These are phyloP conservation scores for Helminthosporium solani DNA, from an alignment of 2,329 filamentous ascomycete genomes.

Conservation along the genomic window DNA sequence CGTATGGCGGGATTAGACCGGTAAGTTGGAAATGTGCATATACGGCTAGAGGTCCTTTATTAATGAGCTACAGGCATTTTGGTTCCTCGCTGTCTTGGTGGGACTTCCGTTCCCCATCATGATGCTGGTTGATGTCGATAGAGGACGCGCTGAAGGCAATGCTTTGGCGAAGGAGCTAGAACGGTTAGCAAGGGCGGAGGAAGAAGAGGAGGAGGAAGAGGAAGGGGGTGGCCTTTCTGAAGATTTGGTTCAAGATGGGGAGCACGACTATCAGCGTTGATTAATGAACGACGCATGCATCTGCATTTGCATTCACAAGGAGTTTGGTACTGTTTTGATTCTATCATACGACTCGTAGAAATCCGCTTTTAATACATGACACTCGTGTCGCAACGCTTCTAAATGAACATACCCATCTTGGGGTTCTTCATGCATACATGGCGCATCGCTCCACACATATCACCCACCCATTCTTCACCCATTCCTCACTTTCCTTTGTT, in stretches of 20 bases:
- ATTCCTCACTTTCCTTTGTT: neutral
- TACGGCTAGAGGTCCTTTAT: neutral
- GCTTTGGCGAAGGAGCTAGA: conserved; percentile 44
- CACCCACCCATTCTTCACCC: neutral
- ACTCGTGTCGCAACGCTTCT: too few species aligned
- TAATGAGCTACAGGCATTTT: conserved; percentile 63
- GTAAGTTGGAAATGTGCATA: conserved; percentile 25
- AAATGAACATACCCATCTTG: neutral
- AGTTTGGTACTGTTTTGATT: conserved; percentile 8
- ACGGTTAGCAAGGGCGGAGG: conserved; percentile 16
- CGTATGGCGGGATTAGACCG: conserved; percentile 51
- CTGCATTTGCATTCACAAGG: conserved; percentile 14
- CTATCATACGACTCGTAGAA: too few species aligned
- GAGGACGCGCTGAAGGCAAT: conserved; percentile 47
- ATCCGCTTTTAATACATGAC: neutral
- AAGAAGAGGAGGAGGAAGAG: conserved; percentile 14
- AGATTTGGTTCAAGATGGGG: conserved; percentile 14
- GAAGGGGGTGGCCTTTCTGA: conserved; percentile 14
- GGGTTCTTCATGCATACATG: neutral
- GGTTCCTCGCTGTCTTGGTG: conserved; percentile 85
- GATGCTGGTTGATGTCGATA: conserved; percentile 78
- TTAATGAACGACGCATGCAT: conserved; percentile 1
- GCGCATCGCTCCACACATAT: neutral
- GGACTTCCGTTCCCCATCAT: conserved; percentile 82
- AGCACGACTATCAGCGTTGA: conserved; percentile 17